Evolutionary conservation across 805 yeast species (phyloP).

Genomic region (Myxozyma melibiosi): DNA sequence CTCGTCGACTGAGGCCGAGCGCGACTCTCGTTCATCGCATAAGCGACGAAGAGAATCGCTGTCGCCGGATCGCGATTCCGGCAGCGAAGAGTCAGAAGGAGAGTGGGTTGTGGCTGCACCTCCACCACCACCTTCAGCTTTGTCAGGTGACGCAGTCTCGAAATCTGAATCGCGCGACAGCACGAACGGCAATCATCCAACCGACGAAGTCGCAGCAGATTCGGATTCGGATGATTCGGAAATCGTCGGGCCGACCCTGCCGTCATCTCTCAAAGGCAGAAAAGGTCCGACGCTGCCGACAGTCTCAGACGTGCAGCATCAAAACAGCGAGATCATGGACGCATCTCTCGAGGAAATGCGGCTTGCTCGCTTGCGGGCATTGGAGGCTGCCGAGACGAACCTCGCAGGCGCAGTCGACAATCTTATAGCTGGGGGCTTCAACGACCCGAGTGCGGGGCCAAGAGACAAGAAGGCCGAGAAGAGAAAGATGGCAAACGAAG

Average conservation of each 20-base stretch:
- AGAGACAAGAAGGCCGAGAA: slow-evolving; percentile 21
- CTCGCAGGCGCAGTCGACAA: slow-evolving; percentile 20
- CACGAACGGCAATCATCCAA: too few relatives aligned
- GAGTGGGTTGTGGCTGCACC: not conserved
- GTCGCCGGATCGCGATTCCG: too few relatives aligned
- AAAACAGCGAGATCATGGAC: slow-evolving; percentile 8
- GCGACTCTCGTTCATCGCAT: too few relatives aligned
- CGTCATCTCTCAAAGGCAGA: not conserved
- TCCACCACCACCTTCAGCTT: too few relatives aligned
- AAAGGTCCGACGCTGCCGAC: slow-evolving; percentile 26
- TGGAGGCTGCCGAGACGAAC: not conserved
- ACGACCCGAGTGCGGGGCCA: slow-evolving; percentile 8
- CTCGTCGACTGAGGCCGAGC: too few relatives aligned
- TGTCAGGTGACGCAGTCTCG: too few relatives aligned
- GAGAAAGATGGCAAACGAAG: slow-evolving; percentile 24
- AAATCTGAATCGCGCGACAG: too few relatives aligned
- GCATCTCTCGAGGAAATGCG: slow-evolving; percentile 18
- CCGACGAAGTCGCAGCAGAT: too few relatives aligned
- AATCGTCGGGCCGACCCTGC: slow-evolving; percentile 20
- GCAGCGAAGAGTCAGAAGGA: not conserved
- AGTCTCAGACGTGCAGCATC: slow-evolving; percentile 16
- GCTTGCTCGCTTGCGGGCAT: not conserved
- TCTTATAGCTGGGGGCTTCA: slow-evolving; percentile 13
- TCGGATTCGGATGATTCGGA: slow-evolving; percentile 15
- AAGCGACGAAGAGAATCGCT: too few relatives aligned